phyloP scores from a whole-genome alignment of 176 grass and related monocot genomes.

The Elaeis guineensis region DNA sequence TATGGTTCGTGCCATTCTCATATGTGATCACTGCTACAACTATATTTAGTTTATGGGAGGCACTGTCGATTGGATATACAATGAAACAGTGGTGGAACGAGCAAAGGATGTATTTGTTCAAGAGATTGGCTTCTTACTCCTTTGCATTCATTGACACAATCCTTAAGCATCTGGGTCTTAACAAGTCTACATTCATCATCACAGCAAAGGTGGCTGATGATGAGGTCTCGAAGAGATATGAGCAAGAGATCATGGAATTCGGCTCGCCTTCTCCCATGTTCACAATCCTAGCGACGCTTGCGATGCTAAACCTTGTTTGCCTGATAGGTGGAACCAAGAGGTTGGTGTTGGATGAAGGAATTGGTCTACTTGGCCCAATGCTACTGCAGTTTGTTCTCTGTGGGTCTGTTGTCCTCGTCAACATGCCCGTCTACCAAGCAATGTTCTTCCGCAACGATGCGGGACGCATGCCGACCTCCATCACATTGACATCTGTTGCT shows the following conservation, averaged over 20 bases:
- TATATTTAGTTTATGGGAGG: slow-evolving; percentile 1
- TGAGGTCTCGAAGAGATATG: slow-evolving; percentile 21
- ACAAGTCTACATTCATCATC: slow-evolving; percentile 3
- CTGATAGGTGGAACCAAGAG: slow-evolving; percentile 5
- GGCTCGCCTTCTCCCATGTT: slow-evolving; percentile 26
- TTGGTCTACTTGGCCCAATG: slow-evolving; percentile 6
- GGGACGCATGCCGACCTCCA: slow-evolving; percentile 19
- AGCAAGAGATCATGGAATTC: slow-evolving; percentile 35
- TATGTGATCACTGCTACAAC: slow-evolving; percentile 4
- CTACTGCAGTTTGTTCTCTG: slow-evolving; percentile 22
- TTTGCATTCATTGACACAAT: slow-evolving; percentile 5
- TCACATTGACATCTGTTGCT: slow-evolving; percentile 16
- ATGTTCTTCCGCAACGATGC: slow-evolving; percentile 32
- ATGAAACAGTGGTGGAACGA: slow-evolving; percentile 17
- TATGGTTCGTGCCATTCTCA: slow-evolving; percentile 12
- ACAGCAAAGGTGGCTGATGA: slow-evolving; percentile 19
- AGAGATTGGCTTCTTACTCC: slow-evolving; percentile 18
- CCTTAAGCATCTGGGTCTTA: not conserved
- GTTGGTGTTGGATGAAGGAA: slow-evolving; percentile 2
- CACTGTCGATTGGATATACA: not conserved
- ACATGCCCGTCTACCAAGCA: slow-evolving; percentile 33
- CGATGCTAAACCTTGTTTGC: slow-evolving; percentile 21
- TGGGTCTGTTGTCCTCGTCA: slow-evolving; percentile 12
- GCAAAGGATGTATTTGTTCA: slow-evolving; percentile 14
- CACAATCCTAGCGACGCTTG: slow-evolving; percentile 17